Evolutionary conservation across 441 rosid species (phyloP).

Genomic region (Mallotus japonicus): DNA sequence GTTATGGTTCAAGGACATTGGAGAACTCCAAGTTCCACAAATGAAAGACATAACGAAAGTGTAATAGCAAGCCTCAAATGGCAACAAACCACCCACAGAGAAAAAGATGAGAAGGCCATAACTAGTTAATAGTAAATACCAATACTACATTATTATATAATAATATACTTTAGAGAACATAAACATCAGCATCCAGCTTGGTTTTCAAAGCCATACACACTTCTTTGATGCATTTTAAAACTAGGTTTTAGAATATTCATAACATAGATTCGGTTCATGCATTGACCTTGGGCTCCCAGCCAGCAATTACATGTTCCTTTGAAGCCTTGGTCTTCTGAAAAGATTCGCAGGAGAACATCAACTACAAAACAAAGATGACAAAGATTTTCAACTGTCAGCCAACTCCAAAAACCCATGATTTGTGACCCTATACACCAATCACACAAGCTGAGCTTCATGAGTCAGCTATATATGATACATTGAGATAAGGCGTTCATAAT

Average conservation of each 20-base stretch:
- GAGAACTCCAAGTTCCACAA: no score
- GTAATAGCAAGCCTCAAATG: no score
- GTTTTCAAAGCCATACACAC: background rate
- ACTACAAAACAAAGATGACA: conserved; percentile 29
- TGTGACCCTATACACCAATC: no score
- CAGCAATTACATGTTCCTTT: conserved; percentile 57
- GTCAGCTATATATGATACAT: no score
- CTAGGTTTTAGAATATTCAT: conserved; percentile 18
- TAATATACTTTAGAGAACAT: background rate
- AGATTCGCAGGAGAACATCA: conserved; percentile 52
- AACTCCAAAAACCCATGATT: background rate
- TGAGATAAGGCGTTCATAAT: no score
- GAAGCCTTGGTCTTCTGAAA: conserved; percentile 60
- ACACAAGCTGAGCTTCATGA: no score
- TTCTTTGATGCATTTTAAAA: conserved; percentile 18
- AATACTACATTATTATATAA: background rate
- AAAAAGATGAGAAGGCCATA: background rate
- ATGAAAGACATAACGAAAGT: no score
- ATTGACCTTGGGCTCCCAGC: conserved; percentile 78
- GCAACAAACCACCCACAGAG: no score
- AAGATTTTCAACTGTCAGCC: background rate
- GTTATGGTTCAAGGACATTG: no score
- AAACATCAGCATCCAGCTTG: conserved; percentile 4
- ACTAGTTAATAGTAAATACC: background rate
- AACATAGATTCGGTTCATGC: conserved; percentile 41